phyloP scores from a whole-genome alignment of 495 filamentous ascomycete genomes.

The Sabuloglossum arenarium region DNA sequence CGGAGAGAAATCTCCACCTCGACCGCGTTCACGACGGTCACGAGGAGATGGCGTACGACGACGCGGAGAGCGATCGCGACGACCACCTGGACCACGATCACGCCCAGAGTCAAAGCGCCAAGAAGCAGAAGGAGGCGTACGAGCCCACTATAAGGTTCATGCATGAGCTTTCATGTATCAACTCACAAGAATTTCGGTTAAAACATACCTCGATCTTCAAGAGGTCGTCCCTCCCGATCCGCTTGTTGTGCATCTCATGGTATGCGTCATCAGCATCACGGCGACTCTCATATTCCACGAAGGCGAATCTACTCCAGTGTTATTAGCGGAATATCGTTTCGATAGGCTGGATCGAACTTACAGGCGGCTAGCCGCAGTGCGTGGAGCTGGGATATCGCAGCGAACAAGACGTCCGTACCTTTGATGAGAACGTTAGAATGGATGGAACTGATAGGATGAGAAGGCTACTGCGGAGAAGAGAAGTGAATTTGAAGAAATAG shows the following conservation, averaged over 20 bases:
- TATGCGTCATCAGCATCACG: constrained; percentile 99
- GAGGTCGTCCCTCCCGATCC: constrained; percentile 85
- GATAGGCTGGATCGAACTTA: constrained; percentile 32
- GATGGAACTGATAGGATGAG: constrained; percentile 9
- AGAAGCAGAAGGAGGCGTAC: constrained; percentile 91
- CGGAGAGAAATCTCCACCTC: constrained; percentile 69
- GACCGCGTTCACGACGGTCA: constrained; percentile 55
- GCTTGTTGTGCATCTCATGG: constrained; percentile 99
- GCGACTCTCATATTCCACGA: constrained; percentile 98
- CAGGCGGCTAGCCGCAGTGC: constrained; percentile 82
- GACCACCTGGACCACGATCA: constrained; percentile 35
- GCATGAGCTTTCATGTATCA: not conserved
- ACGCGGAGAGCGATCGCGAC: constrained; percentile 48
- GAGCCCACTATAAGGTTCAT: constrained; percentile 56
- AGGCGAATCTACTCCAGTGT: constrained; percentile 54
- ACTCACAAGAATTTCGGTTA: not conserved
- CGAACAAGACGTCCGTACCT: constrained; percentile 97
- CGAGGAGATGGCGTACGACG: constrained; percentile 55
- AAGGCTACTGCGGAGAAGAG: not conserved
- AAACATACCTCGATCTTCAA: constrained; percentile 89
- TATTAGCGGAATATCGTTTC: constrained; percentile 2
- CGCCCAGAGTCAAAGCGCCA: constrained; percentile 92
- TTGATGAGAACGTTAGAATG: constrained; percentile 11
- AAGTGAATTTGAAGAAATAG: not conserved
- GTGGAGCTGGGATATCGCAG: constrained; percentile 93